These are phyloP conservation scores for Plasmodium vivax DNA, from an alignment of 169 alveolate species.

Conservation along the genomic window DNA sequence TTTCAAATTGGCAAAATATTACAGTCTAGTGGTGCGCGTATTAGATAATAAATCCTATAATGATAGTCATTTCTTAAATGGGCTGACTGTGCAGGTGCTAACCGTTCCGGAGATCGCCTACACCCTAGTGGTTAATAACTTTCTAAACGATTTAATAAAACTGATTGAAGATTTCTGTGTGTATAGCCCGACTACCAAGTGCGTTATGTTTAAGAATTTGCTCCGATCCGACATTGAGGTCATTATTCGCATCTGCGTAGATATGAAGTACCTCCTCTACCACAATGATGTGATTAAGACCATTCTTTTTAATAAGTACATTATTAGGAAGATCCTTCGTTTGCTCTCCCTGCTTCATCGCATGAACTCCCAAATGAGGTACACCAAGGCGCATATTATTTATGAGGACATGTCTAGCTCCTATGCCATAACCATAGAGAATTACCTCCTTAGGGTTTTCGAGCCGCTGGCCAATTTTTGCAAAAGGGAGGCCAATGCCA, in stretches of 20 bases:
- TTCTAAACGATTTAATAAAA: constrained; percentile 41
- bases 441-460: constrained; percentile 44
- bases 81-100: constrained; percentile 41
- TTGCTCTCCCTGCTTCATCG: constrained; percentile 6
- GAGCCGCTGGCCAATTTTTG: constrained; percentile 63
- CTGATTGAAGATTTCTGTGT: constrained; percentile 34
- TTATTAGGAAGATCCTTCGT: constrained; percentile 22
- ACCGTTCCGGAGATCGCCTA: constrained; percentile 68
- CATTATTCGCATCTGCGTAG: constrained; percentile 58
- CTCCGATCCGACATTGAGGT: constrained; percentile 38
- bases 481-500: constrained; percentile 50
- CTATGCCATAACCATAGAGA: constrained; percentile 43
- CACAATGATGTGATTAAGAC: constrained; percentile 61
- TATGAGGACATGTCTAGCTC: constrained; percentile 65
- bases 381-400: constrained; percentile 38
- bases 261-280: constrained; percentile 40
- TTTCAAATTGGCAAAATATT: constrained; percentile 37
- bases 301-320: constrained; percentile 41
- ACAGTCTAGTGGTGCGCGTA: constrained; percentile 10
- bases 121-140: constrained; percentile 63
- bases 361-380: constrained; percentile 54
- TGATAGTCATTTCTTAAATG: constrained; percentile 16
- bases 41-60: constrained; percentile 11
- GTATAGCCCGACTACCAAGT: constrained; percentile 10
- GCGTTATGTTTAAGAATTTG: constrained; percentile 51